Conservation (phyloP, 1,139 yeast species). For the Candida mesenterica region DNA sequence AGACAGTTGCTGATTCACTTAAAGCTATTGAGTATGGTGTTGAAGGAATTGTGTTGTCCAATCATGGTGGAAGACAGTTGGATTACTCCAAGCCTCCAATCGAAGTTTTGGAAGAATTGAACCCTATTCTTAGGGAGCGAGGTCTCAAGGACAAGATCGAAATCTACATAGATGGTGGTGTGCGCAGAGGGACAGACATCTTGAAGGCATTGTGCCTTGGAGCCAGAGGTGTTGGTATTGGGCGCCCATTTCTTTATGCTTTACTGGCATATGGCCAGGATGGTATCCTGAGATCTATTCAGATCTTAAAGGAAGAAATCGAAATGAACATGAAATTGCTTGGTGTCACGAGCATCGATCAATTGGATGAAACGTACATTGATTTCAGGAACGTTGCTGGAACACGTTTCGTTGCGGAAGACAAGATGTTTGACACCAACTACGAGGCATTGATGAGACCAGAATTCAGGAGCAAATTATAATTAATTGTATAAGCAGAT, state of each 20-base stretch:
- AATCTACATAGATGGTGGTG: slow-evolving; percentile 62
- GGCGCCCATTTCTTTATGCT: slow-evolving; percentile 70
- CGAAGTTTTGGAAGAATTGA: slow-evolving; percentile 64
- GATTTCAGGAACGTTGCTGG: slow-evolving; percentile 23
- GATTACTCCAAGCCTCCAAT: slow-evolving; percentile 68
- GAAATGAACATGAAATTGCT: slow-evolving; percentile 85
- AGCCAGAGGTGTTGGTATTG: slow-evolving; percentile 71
- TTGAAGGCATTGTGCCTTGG: slow-evolving; percentile 68
- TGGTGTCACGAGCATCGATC: slow-evolving; percentile 68
- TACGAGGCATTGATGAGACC: slow-evolving; percentile 41
- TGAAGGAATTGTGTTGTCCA: slow-evolving; percentile 63
- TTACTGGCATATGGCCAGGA: slow-evolving; percentile 71
- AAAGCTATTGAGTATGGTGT: slow-evolving; percentile 61
- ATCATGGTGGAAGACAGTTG: slow-evolving; percentile 75
- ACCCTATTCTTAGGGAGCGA: slow-evolving; percentile 51
- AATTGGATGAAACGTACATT: slow-evolving; percentile 50
- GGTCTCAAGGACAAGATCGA: slow-evolving; percentile 48
- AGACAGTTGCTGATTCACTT: slow-evolving; percentile 65
- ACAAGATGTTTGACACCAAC: slow-evolving; percentile 33
- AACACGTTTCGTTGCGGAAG: slow-evolving; percentile 30
- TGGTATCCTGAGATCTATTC: slow-evolving; percentile 78
- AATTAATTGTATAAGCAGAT: slow-evolving; percentile 3
- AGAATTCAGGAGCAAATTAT: slow-evolving; percentile 24
- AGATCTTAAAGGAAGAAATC: slow-evolving; percentile 75
- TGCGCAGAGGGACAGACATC: slow-evolving; percentile 68